A percentile compares a stretch with the other conserved stretches of the same genome.
These are phyloP conservation scores for Globisporangium megalacanthum DNA, from an alignment of 352 stramenopile genomes.

Conservation along the genomic window DNA sequence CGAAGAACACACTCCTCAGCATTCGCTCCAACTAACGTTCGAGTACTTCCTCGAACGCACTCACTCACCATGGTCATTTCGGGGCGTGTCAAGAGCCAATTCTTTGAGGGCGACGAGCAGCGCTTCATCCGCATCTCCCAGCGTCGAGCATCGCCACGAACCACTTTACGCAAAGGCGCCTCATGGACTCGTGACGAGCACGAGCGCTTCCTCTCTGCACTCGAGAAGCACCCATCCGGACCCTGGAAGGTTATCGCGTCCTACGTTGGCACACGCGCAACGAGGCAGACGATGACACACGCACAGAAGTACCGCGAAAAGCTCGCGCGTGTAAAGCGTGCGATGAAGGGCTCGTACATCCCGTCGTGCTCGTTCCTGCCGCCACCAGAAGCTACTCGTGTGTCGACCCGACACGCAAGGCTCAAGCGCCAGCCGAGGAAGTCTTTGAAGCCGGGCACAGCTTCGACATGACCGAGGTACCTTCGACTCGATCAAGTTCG, in stretches of 20 bases:
- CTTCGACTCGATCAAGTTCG: neutral
- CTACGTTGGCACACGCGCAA: constrained; percentile 18
- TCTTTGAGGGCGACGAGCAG: neutral
- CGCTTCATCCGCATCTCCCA: constrained; percentile 5
- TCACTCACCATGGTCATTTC: neutral
- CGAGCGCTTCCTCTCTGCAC: constrained; percentile 17
- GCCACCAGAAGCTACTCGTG: neutral
- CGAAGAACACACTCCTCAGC: too few relatives aligned
- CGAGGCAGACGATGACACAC: constrained; percentile 64
- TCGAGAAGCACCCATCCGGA: constrained; percentile 20
- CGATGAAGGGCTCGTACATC: neutral
- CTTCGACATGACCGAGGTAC: neutral
- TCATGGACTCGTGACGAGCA: constrained; percentile 17
- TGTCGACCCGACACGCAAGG: neutral
- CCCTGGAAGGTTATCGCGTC: constrained; percentile 23
- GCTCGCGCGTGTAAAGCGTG: constrained; percentile 1
- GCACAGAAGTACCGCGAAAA: constrained; percentile 11
- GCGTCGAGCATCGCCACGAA: neutral
- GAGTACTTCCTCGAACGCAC: too few relatives aligned
- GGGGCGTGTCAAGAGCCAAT: neutral
- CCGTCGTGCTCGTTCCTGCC: neutral
- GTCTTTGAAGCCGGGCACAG: neutral
- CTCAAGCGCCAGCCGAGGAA: neutral
- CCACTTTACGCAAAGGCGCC: neutral
- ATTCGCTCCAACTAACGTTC: too few relatives aligned